Conservation (phyloP, 345 rosid species). For the Nephelium lappaceum region DNA sequence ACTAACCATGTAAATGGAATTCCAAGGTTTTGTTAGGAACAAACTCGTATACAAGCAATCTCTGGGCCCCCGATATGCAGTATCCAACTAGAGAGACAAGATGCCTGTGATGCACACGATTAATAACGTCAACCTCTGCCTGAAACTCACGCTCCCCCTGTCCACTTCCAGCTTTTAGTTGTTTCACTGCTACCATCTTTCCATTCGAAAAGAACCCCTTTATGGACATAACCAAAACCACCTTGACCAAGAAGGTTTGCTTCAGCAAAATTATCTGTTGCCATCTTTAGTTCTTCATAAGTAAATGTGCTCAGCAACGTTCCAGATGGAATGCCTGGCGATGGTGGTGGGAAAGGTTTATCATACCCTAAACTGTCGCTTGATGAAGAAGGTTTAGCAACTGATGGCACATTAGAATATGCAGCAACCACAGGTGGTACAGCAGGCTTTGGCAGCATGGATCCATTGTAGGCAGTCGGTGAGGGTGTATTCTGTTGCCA, state of each 20-base stretch:
- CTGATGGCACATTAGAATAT: not conserved
- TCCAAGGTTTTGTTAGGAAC: slow-evolving; percentile 64
- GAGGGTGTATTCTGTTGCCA: slow-evolving; percentile 41
- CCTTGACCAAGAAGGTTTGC: slow-evolving; percentile 70
- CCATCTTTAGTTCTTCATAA: slow-evolving; percentile 56
- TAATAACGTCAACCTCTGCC: slow-evolving; percentile 64
- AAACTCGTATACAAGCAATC: slow-evolving; percentile 82
- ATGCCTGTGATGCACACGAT: slow-evolving; percentile 70
- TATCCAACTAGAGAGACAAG: slow-evolving; percentile 74
- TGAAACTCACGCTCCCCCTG: slow-evolving; percentile 75
- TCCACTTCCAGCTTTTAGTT: slow-evolving; percentile 67
- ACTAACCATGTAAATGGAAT: slow-evolving; percentile 75
- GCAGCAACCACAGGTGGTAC: slow-evolving; percentile 30
- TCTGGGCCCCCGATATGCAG: slow-evolving; percentile 55
- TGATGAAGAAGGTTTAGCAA: slow-evolving; percentile 29
- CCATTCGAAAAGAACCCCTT: slow-evolving; percentile 60
- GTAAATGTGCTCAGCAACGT: slow-evolving; percentile 49
- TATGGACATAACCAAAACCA: slow-evolving; percentile 79
- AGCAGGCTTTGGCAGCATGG: slow-evolving; percentile 36
- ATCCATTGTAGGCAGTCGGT: slow-evolving; percentile 17
- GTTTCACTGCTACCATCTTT: slow-evolving; percentile 67
- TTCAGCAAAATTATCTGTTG: slow-evolving; percentile 54
- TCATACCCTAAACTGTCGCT: slow-evolving; percentile 48
- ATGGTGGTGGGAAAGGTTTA: slow-evolving; percentile 30
- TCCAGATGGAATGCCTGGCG: slow-evolving; percentile 45